Conservation (phyloP, 345 rosid genomes). For the Angophora floribunda region DNA sequence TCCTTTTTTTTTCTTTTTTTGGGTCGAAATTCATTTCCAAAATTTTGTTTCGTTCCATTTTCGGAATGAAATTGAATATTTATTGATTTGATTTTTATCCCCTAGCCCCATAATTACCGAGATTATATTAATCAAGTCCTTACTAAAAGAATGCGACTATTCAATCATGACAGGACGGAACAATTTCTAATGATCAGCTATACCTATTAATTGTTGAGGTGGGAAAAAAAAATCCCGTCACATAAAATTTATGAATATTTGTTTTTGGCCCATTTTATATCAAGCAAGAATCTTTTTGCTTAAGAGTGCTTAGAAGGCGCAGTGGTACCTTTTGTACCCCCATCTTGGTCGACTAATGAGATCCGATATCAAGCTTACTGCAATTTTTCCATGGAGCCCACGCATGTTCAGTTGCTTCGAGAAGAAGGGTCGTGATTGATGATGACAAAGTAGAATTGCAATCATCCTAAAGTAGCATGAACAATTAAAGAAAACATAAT, state of each 20-base stretch:
- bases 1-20: no score
- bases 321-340: background rate
- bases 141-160: no score
- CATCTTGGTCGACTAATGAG: background rate
- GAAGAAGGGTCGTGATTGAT: background rate
- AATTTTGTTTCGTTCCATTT: background rate
- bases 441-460: background rate
- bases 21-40: background rate
- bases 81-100: background rate
- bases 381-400: background rate
- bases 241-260: background rate
- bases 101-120: background rate
- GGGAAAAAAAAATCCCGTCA: background rate
- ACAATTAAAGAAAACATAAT: background rate
- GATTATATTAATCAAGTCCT: background rate
- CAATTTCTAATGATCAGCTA: background rate
- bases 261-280: background rate
- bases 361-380: fast-evolving
- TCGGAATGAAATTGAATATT: background rate
- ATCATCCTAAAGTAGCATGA: background rate
- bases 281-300: background rate
- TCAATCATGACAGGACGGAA: background rate
- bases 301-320: background rate
- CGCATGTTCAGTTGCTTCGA: background rate
- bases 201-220: background rate